These are phyloP conservation scores for Globisporangium nodosum DNA, from an alignment of 352 stramenopile genomes.

Conservation along the genomic window DNA sequence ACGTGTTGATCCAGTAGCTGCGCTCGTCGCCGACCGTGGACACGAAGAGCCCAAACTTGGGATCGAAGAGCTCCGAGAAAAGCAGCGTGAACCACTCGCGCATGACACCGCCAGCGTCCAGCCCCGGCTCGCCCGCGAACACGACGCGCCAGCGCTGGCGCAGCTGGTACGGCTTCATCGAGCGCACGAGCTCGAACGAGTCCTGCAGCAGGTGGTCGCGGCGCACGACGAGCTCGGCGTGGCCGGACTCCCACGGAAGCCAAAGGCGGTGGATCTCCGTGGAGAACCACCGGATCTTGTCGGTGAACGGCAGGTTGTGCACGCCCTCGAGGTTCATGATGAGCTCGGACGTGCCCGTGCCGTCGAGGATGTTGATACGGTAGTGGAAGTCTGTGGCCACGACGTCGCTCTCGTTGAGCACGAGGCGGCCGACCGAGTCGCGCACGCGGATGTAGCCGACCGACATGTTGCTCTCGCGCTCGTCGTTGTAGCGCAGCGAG, in stretches of 20 bases:
- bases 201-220: conserved; percentile 82
- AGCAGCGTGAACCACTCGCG: conserved; percentile 89
- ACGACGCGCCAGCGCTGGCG: conserved; percentile 78
- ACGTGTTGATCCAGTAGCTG: conserved; percentile 85
- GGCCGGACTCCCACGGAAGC: conserved; percentile 80
- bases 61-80: conserved; percentile 79
- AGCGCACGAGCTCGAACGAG: conserved; percentile 73
- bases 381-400: conserved; percentile 80
- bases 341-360: conserved; percentile 56
- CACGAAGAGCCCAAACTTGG: conserved; percentile 69
- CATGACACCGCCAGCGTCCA: conserved; percentile 87
- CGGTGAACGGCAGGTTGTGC: conserved; percentile 68
- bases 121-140: conserved; percentile 78
- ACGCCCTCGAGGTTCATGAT: conserved; percentile 84
- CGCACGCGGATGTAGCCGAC: conserved; percentile 75
- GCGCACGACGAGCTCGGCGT: conserved; percentile 73
- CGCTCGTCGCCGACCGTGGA: conserved; percentile 64
- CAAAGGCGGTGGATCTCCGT: conserved; percentile 77
- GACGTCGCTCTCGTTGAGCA: conserved; percentile 79
- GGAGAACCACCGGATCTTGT: conserved; percentile 80
- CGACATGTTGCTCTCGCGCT: conserved; percentile 59
- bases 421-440: conserved; percentile 58
- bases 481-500: conserved; percentile 42
- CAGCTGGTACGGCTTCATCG: conserved; percentile 80
- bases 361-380: conserved; percentile 75